Base-by-base conservation (phyloP, 441 rosid species). In the Capsella rubella region DNA sequence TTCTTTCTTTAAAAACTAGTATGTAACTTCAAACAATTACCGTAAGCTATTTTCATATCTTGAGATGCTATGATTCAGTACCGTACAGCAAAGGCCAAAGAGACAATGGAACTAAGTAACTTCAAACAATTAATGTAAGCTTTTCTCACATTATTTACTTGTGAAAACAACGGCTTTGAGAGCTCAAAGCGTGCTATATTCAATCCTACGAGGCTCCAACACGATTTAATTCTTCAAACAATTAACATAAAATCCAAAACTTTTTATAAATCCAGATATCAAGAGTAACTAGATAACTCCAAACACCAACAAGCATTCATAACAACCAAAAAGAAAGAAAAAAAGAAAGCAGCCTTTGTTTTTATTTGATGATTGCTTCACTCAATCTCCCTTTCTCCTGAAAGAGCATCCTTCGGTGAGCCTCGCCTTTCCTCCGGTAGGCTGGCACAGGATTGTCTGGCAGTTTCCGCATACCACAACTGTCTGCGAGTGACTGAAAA, bases 401-500 rank as follows among this genome's bases (percentile, higher is more conserved):
- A 89, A 91, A 28, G 93, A 87, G 81, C 97, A 89, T 14, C 93
- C 97, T 67, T 91, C 95, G 0, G 90, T 88, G 69, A 91, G 93
- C 55, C 81, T 81, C 0, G 95, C 95, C 21, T 86, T 88, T 34
- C 95, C 97, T 67, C 97, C 93, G 0, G 93, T 91, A 15, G 97
- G 95, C 77, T 87, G 91, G 87, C 95, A 87, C 6, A 91, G 55
- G 32, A 91, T 87, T 0, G 91, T 80, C 86, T 91, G 95, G 86
- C 97, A 91, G 78, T 86, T 91, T 5, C 93, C 91, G 4, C 97
- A 89, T 1, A 89, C 89, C 71, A 91, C 97, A 51, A 87, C 93
- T 0, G 97, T 87, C 75, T 91, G 93, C 0, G 97, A 91, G 79
- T 87, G 94, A 77, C 97, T 91, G 60, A 91, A 91, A 1, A 91